phyloP scores from a whole-genome alignment of 2,329 filamentous ascomycete genomes.

The Celoporthe dispersa region DNA sequence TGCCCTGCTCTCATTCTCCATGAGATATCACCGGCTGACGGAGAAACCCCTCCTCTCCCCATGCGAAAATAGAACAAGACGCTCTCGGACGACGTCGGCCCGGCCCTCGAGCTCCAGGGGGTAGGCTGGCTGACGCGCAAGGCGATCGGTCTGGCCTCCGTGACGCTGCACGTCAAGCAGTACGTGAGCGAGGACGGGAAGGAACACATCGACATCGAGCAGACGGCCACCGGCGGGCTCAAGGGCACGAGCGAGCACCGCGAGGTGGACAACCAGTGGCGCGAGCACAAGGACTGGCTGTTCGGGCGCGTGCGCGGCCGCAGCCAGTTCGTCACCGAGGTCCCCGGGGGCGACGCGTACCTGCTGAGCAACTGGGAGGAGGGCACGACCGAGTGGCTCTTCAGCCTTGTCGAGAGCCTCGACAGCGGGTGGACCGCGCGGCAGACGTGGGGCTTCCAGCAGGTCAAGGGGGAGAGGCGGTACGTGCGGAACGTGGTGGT shows the following conservation, averaged over 20 bases:
- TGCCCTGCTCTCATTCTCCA: neutral
- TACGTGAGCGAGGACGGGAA: conserved; percentile 49
- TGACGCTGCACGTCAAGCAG: conserved; percentile 68
- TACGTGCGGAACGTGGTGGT: conserved; percentile 59
- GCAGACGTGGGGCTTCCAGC: conserved; percentile 67
- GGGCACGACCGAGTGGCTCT: conserved; percentile 59
- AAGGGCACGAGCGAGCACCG: conserved; percentile 65
- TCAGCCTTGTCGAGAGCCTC: conserved; percentile 62
- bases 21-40: neutral
- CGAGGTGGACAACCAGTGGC: conserved; percentile 54
- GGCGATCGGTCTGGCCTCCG: conserved; percentile 68
- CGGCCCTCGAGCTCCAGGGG: conserved; percentile 73
- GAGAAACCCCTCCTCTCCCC: neutral
- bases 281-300: conserved; percentile 76
- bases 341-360: conserved; percentile 54
- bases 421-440: conserved; percentile 58
- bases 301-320: conserved; percentile 74
- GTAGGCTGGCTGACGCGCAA: conserved; percentile 75
- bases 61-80: conserved; percentile 67
- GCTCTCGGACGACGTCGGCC: conserved; percentile 70
- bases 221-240: conserved; percentile 72
- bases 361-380: conserved; percentile 64
- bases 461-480: conserved; percentile 54
- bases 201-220: conserved; percentile 72
- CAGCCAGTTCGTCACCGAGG: conserved; percentile 52